A percentile compares a stretch with the other conserved stretches of the same genome.
Conservation (phyloP, 495 filamentous ascomycete genomes). For the Daldinia caldariorum region DNA sequence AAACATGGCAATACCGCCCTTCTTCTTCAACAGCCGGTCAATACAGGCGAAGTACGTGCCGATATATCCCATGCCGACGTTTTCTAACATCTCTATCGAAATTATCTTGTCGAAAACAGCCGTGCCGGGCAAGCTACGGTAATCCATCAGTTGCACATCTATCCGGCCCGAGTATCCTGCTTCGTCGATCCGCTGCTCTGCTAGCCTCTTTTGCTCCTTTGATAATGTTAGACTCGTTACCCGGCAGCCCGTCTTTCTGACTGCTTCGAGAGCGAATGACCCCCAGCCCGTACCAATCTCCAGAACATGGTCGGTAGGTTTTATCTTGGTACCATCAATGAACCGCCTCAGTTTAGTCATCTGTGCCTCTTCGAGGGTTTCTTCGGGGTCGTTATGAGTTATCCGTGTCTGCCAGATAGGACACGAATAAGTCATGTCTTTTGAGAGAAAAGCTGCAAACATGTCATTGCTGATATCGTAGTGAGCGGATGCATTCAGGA, state of each 20-base stretch:
- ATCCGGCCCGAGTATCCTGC: constrained; percentile 64
- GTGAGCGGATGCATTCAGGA: constrained; percentile 73
- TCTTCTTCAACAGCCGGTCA: constrained; percentile 66
- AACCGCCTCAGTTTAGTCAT: constrained; percentile 70
- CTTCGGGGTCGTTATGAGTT: constrained; percentile 47
- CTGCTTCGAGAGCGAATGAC: constrained; percentile 71
- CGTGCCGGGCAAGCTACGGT: constrained; percentile 64
- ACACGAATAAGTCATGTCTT: constrained; percentile 81
- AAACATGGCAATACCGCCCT: constrained; percentile 73
- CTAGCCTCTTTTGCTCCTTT: constrained; percentile 68
- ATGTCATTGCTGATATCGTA: constrained; percentile 80
- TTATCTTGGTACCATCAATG: constrained; percentile 67
- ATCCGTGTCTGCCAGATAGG: constrained; percentile 66
- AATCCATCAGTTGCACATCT: constrained; percentile 69
- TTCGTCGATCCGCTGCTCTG: constrained; percentile 64
- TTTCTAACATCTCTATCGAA: constrained; percentile 80
- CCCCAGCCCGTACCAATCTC: constrained; percentile 80
- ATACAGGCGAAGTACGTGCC: constrained; percentile 69
- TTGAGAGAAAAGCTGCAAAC: constrained; percentile 75
- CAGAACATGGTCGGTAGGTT: constrained; percentile 69
- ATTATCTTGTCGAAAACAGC: constrained; percentile 72
- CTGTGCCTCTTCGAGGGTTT: constrained; percentile 71
- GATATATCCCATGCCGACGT: constrained; percentile 72
- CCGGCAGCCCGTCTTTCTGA: constrained; percentile 65
- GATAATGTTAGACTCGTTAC: constrained; percentile 71